Evolutionary conservation across 2,329 filamentous ascomycete genomes (phyloP), one percentile per base, ranked within the genome.

Genomic region (Cercospora zeae-maydis): DNA sequence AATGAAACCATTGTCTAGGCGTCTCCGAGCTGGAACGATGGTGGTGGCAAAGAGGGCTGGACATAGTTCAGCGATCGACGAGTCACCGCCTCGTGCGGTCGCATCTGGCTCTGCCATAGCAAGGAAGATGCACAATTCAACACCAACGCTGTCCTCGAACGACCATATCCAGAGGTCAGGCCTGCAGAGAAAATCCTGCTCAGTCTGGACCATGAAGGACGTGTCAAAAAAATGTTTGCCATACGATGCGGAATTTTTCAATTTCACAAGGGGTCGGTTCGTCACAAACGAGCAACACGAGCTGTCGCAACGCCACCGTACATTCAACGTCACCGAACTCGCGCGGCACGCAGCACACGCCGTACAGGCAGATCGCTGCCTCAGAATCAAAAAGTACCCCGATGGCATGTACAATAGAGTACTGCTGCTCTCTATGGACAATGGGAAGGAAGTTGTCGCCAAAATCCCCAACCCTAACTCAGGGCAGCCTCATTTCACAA

Each of bases 401-500:
- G 75, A 77, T 51, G 75, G 75, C 27, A 71, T 71, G 64, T 74
- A 70, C 67, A 79, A 74, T 64, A 76, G 74, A 64, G 68, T 59
- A 9, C 66, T 76, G 31, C 65, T 77, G 27, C 57, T 78, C 31
- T 73, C 72, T 1, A 76, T 78, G 74, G 72, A 77, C 33, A 65
- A 77, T 62, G 71, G 72, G 16, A 65, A 66, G 54, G 59, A 75
- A 64, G 70, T 76, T 8, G 69, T 78, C 19, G 76, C 74, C 4
- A 77, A 75, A 67, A 60, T 78, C 16, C 75, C 75, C 1, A 75
- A 75, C 63, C 75, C 74, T 16, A 76, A 76, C 65, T 73, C 74
- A 63, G 75, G 76, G 3, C 31, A 65, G 34, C 63, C 72, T 34
- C 74, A 75, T 63, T 73, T 72, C 36, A 77, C 74, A 8, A 78